Evolutionary conservation across 1,139 yeast species (phyloP).

Genomic region (Geotrichum reessii): DNA sequence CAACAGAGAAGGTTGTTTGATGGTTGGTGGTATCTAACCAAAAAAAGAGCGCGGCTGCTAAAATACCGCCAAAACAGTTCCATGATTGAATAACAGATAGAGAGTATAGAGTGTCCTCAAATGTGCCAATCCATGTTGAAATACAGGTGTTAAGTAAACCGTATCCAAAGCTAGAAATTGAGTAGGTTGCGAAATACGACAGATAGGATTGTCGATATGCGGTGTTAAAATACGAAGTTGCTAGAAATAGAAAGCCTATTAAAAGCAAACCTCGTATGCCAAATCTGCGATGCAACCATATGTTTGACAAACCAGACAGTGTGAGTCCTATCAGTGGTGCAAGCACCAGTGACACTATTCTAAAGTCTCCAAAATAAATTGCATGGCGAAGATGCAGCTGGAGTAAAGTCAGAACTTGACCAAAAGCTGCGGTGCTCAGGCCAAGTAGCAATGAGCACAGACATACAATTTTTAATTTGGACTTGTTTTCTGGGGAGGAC

Average conservation of each 20-base stretch:
- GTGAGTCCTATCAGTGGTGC: conserved; percentile 34
- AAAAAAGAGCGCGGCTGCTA: conserved; percentile 53
- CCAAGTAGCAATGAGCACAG: conserved; percentile 32
- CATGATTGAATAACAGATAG: conserved; percentile 52
- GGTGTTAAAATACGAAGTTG: conserved; percentile 40
- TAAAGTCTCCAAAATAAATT: conserved; percentile 7
- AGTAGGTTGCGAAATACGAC: conserved; percentile 47
- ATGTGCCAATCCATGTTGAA: conserved; percentile 50
- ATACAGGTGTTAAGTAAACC: conserved; percentile 52
- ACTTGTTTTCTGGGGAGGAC: conserved; percentile 10
- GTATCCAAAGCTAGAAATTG: conserved; percentile 54
- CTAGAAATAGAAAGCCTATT: conserved; percentile 35
- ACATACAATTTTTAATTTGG: conserved; percentile 26
- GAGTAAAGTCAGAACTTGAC: conserved; percentile 44
- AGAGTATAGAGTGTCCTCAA: conserved; percentile 46
- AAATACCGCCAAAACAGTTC: conserved; percentile 58
- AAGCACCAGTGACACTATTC: conserved; percentile 19
- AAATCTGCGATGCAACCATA: conserved; percentile 37
- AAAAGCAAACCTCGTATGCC: conserved; percentile 39
- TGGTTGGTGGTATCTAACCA: conserved; percentile 35
- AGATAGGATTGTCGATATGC: conserved; percentile 40
- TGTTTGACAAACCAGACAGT: conserved; percentile 33
- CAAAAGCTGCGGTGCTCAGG: conserved; percentile 45
- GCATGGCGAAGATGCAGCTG: conserved; percentile 32
- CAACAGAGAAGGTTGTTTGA: conserved; percentile 46